Conservation (phyloP, 345 rosid genomes). For the Iberis pinnata region DNA sequence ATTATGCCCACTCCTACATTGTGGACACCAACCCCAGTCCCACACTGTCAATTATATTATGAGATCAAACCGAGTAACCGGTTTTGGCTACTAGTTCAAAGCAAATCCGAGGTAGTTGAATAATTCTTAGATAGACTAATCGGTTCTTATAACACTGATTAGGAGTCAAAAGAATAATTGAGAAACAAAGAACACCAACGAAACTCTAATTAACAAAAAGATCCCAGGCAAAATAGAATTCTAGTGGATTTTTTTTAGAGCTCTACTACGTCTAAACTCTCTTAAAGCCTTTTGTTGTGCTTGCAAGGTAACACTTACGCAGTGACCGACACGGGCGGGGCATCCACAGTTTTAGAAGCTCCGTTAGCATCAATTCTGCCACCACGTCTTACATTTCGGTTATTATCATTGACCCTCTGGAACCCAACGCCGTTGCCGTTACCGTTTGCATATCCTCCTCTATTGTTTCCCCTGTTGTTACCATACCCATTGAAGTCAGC, state of each 20-base stretch:
- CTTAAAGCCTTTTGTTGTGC: constrained; percentile 2
- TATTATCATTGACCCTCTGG: constrained; percentile 12
- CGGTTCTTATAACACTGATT: too few relatives aligned
- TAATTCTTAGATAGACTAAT: too few relatives aligned
- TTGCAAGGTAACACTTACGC: constrained; percentile 23
- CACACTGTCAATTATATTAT: too few relatives aligned
- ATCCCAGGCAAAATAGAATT: constrained; percentile 2
- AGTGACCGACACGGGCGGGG: constrained; percentile 24
- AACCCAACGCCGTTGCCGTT: constrained; percentile 38
- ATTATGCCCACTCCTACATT: too few relatives aligned
- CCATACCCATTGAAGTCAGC: constrained; percentile 59
- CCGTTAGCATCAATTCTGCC: constrained; percentile 25
- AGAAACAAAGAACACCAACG: too few relatives aligned
- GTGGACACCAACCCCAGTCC: too few relatives aligned
- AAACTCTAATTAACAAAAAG: constrained; percentile 24
- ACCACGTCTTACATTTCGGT: constrained; percentile 27
- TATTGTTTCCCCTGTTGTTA: constrained; percentile 48
- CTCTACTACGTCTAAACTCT: constrained; percentile 24
- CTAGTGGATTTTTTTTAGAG: not conserved
- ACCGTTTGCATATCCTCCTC: constrained; percentile 65
- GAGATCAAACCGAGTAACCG: too few relatives aligned
- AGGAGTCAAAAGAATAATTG: too few relatives aligned
- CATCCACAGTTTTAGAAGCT: constrained; percentile 22
- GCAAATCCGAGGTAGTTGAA: too few relatives aligned
- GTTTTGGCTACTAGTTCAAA: too few relatives aligned